Percentiles rank a stretch among this genome's conserved stretches.
These are phyloP conservation scores for Aspergillus nanangensis DNA, from an alignment of 495 filamentous ascomycete species.

Conservation along the genomic window DNA sequence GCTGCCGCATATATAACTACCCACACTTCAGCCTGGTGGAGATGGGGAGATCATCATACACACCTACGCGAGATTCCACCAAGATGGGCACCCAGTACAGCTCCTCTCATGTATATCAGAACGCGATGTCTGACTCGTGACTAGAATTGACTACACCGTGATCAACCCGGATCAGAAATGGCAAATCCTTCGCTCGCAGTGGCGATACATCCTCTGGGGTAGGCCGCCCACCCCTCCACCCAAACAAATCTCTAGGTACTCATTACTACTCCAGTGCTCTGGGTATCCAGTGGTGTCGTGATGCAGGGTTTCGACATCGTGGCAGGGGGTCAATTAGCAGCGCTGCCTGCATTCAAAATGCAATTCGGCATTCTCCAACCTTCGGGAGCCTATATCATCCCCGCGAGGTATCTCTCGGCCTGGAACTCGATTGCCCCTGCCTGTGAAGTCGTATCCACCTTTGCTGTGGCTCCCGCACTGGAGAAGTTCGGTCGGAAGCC, in stretches of 20 bases:
- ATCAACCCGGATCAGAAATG: conserved; percentile 12
- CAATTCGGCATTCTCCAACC: conserved; percentile 12
- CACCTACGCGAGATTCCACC: neutral
- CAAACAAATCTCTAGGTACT: neutral
- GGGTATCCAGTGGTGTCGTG: conserved; percentile 17
- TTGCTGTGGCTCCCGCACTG: conserved; percentile 12
- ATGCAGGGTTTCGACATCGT: conserved; percentile 22
- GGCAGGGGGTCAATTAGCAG: conserved; percentile 17
- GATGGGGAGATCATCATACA: neutral
- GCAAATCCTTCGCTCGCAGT: conserved; percentile 14
- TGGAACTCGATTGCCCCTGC: conserved; percentile 11
- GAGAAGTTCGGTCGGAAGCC: conserved; percentile 20
- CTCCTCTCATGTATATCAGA: neutral
- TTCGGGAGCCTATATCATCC: conserved; percentile 12
- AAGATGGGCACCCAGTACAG: neutral
- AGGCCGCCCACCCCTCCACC: neutral
- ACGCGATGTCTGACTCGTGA: neutral
- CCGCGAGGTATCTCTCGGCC: conserved; percentile 15
- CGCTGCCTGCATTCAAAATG: conserved; percentile 13
- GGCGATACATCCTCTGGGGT: conserved; percentile 16
- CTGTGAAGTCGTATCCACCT: conserved; percentile 15
- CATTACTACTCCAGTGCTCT: conserved; percentile 7
- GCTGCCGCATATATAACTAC: neutral
- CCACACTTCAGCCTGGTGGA: neutral
- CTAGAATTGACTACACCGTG: conserved; percentile 15